phyloP scores from a whole-genome alignment of 2,329 filamentous ascomycete genomes.

The Elsinoe necatrix region DNA sequence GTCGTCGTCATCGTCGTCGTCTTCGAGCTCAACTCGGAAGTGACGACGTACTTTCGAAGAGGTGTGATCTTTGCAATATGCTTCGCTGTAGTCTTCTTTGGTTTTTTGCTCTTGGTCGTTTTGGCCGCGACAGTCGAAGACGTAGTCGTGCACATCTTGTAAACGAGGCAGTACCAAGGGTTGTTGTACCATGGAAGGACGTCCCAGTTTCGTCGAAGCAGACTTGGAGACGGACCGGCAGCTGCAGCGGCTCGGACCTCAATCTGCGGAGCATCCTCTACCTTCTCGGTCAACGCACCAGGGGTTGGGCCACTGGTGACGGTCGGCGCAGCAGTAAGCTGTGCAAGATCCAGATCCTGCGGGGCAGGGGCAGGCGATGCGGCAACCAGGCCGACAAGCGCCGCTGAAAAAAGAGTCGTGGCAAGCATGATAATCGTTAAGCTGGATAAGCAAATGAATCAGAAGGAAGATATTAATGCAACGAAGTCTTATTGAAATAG shows the following conservation, averaged over 20 bases:
- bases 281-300: slow-evolving; percentile 18
- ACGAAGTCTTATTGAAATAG: not conserved
- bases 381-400: slow-evolving; percentile 20
- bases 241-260: slow-evolving; percentile 19
- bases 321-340: slow-evolving; percentile 20
- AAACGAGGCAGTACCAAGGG: slow-evolving; percentile 16
- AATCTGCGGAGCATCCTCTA: slow-evolving; percentile 19
- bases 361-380: slow-evolving; percentile 18
- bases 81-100: not conserved
- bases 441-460: slow-evolving; percentile 2
- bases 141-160: not conserved
- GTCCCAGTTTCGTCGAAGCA: slow-evolving; percentile 17
- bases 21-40: not conserved
- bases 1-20: slow-evolving; percentile 16
- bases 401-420: slow-evolving; percentile 18
- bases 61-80: not conserved
- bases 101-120: slow-evolving; percentile 11
- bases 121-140: slow-evolving; percentile 7
- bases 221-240: slow-evolving; percentile 15
- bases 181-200: not conserved
- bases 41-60: not conserved
- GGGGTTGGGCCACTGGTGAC: slow-evolving; percentile 20
- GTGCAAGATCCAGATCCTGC: slow-evolving; percentile 22
- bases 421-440: slow-evolving; percentile 16
- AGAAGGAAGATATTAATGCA: not conserved